Conservation (phyloP, 2,329 filamentous ascomycete genomes). For the Dendryphion nanum region DNA sequence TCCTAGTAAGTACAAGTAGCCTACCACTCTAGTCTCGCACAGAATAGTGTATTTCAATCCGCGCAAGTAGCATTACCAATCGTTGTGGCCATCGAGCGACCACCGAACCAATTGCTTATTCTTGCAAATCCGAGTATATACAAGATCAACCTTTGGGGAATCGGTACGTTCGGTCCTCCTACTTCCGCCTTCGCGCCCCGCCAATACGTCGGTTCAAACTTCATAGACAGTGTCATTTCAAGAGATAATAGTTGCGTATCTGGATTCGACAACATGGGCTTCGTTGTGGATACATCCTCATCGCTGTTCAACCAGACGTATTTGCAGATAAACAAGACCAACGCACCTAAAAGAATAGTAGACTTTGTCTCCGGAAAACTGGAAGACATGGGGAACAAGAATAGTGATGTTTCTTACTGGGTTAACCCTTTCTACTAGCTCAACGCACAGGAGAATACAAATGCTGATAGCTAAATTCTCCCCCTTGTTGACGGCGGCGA, state of each 20-base stretch:
- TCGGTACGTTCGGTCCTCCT: constrained; percentile 70
- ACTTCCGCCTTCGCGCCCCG: constrained; percentile 66
- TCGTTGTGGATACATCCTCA: constrained; percentile 76
- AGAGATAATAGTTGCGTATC: constrained; percentile 60
- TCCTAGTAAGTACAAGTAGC: constrained; percentile 34
- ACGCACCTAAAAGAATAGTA: constrained; percentile 50
- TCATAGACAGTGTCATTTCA: constrained; percentile 58
- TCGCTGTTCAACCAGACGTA: constrained; percentile 77
- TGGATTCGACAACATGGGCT: constrained; percentile 77
- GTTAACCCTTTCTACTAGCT: constrained; percentile 69
- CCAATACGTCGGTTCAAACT: constrained; percentile 67
- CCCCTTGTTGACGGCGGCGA: constrained; percentile 74
- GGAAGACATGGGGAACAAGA: constrained; percentile 50
- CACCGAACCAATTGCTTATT: constrained; percentile 58
- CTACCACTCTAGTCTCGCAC: constrained; percentile 51
- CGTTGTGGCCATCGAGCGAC: constrained; percentile 64
- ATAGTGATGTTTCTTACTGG: constrained; percentile 70
- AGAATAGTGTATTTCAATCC: constrained; percentile 56
- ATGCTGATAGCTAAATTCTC: constrained; percentile 52
- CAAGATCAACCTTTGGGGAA: constrained; percentile 73
- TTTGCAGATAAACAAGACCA: constrained; percentile 58
- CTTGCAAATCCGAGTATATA: constrained; percentile 68
- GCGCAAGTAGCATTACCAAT: constrained; percentile 69
- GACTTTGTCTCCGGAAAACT: constrained; percentile 54
- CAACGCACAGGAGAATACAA: constrained; percentile 55